Conservation (phyloP, 2,329 filamentous ascomycete genomes). For the Sporothrix protearum region DNA sequence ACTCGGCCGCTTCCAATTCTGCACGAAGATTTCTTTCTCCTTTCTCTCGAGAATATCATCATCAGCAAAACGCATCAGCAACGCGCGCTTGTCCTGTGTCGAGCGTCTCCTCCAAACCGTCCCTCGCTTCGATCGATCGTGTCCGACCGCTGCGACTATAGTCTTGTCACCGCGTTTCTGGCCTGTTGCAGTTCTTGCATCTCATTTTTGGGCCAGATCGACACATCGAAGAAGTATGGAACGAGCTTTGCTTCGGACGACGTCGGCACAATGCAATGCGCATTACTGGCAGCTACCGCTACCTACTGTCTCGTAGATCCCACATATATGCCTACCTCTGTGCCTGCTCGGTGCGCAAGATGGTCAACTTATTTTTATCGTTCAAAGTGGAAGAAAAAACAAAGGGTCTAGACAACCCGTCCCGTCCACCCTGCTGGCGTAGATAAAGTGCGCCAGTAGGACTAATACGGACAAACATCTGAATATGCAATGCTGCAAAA, state of each 20-base stretch:
- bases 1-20: neutral
- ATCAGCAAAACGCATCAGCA: neutral
- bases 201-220: neutral
- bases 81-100: neutral
- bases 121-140: neutral
- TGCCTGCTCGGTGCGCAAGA: conserved; percentile 54
- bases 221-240: neutral
- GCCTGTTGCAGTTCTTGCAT: neutral
- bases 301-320: conserved; percentile 9
- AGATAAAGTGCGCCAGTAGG: conserved; percentile 55
- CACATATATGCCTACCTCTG: conserved; percentile 58
- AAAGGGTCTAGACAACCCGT: conserved; percentile 64
- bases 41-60: neutral
- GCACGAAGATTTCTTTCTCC: neutral
- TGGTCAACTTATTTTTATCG: conserved; percentile 59
- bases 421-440: conserved; percentile 63
- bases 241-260: neutral
- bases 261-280: neutral
- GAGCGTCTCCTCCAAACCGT: neutral
- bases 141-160: neutral
- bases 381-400: conserved; percentile 59
- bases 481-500: neutral
- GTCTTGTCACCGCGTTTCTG: neutral
- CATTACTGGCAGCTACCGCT: neutral
- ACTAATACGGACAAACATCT: conserved; percentile 62